Conservation (phyloP, 768 basidiomycete species). For the Calocybe cyanea region DNA sequence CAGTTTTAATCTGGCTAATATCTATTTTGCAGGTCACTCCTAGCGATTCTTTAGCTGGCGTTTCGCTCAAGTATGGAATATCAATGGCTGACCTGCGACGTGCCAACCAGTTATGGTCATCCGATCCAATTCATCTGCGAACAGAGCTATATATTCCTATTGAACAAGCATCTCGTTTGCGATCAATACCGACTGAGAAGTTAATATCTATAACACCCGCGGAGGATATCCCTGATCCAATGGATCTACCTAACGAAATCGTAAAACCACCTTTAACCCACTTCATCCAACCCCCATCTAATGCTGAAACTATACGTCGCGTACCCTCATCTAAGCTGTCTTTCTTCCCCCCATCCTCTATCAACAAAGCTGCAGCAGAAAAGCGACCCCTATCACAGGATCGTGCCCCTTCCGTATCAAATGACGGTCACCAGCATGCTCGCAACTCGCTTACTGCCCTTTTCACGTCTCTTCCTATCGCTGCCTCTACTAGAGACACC, state of each 20-base stretch:
- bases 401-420: slow-evolving; percentile 7
- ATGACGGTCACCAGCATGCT: slow-evolving; percentile 10
- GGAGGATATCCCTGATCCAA: slow-evolving; percentile 14
- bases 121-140: slow-evolving; percentile 88
- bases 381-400: slow-evolving; percentile 4
- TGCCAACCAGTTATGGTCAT: slow-evolving; percentile 91
- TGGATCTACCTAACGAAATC: slow-evolving; percentile 10
- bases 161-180: slow-evolving; percentile 49
- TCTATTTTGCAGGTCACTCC: slow-evolving; percentile 50
- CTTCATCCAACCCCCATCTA: slow-evolving; percentile 11
- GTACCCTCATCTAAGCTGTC: slow-evolving; percentile 49
- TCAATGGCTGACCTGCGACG: slow-evolving; percentile 77
- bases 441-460: slow-evolving; percentile 39
- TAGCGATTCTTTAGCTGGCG: slow-evolving; percentile 79
- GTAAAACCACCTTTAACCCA: slow-evolving; percentile 10
- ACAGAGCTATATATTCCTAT: slow-evolving; percentile 78
- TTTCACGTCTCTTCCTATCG: slow-evolving; percentile 45
- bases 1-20: slow-evolving; percentile 1
- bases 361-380: slow-evolving; percentile 12
- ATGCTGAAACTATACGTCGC: slow-evolving; percentile 33
- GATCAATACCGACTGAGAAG: slow-evolving; percentile 26
- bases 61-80: slow-evolving; percentile 88
- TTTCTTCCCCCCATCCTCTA: slow-evolving; percentile 49
- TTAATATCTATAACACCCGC: slow-evolving; percentile 24
- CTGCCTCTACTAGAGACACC: slow-evolving; percentile 50